Conservation (phyloP, 345 rosid genomes). For the Excoecaria cochinchinensis region DNA sequence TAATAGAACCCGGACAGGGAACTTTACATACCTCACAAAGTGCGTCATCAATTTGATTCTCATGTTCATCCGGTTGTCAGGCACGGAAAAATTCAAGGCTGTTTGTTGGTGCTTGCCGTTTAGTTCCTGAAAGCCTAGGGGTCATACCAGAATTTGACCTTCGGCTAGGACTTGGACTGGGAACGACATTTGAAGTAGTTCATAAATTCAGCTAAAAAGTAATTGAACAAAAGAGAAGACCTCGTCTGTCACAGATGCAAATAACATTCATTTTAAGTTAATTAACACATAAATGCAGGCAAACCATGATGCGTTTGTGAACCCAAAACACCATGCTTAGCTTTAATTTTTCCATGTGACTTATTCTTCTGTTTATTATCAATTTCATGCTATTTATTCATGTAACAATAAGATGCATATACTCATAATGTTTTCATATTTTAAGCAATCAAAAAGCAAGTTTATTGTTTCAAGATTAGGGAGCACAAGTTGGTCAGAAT, state of each 20-base stretch:
- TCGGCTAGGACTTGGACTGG: not conserved
- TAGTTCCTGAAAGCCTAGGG: slow-evolving; percentile 4
- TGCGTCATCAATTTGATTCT: not conserved
- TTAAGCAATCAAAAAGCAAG: not conserved
- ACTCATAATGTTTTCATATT: not conserved
- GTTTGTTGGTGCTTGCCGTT: slow-evolving; percentile 10
- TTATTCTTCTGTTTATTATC: not conserved
- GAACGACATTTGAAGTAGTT: not conserved
- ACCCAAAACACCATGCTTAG: not conserved
- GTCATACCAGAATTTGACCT: not conserved
- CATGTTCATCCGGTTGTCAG: not conserved
- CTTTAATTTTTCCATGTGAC: not conserved
- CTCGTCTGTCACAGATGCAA: not conserved
- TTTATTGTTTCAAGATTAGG: not conserved
- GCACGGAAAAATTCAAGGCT: slow-evolving; percentile 7
- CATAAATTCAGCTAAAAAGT: not conserved
- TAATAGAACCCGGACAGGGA: slow-evolving; percentile 12
- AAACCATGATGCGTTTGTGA: not conserved
- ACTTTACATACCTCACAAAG: slow-evolving; percentile 30
- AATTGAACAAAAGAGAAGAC: not conserved
- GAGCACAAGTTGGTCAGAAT: no score
- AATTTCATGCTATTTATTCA: not conserved
- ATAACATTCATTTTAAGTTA: not conserved
- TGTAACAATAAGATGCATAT: not conserved
- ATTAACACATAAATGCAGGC: not conserved